Percentiles rank a stretch among this genome's conserved stretches.
phyloP scores from a whole-genome alignment of 305 asterid species.

The Fraxinus baroniana region DNA sequence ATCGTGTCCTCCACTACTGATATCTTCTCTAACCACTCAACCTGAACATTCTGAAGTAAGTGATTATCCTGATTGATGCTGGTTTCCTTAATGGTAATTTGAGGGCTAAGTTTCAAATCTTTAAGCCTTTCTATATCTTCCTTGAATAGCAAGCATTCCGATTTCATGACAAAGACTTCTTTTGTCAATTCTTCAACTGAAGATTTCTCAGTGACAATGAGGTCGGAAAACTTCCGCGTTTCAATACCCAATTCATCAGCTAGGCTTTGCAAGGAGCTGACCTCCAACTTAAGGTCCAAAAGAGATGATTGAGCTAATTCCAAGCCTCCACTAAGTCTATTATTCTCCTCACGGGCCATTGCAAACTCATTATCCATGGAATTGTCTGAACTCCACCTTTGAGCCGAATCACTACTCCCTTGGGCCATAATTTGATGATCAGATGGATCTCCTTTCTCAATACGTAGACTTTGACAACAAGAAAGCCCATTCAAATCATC shows the following conservation, averaged over 20 bases:
- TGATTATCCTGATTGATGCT: conserved; percentile 36
- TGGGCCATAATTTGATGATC: conserved; percentile 46
- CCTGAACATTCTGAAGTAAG: conserved; percentile 39
- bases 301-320: conserved; percentile 79
- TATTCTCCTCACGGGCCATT: conserved; percentile 67
- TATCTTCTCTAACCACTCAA: conserved; percentile 58
- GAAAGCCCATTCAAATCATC: conserved; percentile 41
- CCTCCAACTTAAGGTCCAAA: conserved; percentile 74
- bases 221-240: conserved; percentile 54
- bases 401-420: conserved; percentile 49
- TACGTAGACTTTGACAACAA: conserved; percentile 44
- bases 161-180: conserved; percentile 64
- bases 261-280: conserved; percentile 68
- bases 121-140: conserved; percentile 57
- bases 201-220: conserved; percentile 62
- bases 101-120: conserved; percentile 50
- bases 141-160: conserved; percentile 67
- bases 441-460: conserved; percentile 49
- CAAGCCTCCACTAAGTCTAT: conserved; percentile 66
- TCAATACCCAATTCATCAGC: conserved; percentile 75
- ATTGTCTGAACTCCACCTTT: conserved; percentile 59
- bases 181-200: conserved; percentile 62
- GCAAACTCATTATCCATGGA: conserved; percentile 63
- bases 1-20: conserved; percentile 59
- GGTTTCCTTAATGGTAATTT: conserved; percentile 30